Percentiles rank a stretch among this genome's conserved stretches.
Conservation (phyloP, 352 stramenopile genomes). For the Phytopythium helicoides region DNA sequence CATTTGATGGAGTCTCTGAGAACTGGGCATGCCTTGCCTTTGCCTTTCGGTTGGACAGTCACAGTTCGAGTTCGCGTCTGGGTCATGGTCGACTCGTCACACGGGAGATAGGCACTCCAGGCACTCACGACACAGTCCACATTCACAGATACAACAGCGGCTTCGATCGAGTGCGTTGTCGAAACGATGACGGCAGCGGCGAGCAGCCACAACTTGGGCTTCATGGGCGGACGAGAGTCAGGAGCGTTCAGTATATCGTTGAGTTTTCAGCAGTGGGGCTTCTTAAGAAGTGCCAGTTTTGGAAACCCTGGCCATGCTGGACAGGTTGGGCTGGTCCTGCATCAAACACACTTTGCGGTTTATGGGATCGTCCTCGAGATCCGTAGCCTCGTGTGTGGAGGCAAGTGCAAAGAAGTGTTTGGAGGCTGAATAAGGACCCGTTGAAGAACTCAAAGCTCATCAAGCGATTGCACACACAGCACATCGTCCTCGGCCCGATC, state of each 20-base stretch:
- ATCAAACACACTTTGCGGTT: too few species aligned
- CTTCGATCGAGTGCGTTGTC: background rate
- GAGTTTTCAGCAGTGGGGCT: too few species aligned
- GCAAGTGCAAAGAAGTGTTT: too few species aligned
- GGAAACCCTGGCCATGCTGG: too few species aligned
- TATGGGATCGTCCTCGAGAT: too few species aligned
- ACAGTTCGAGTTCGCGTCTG: conserved; percentile 29
- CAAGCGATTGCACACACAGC: too few species aligned
- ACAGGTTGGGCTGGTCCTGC: too few species aligned
- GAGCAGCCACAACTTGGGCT: conserved; percentile 3
- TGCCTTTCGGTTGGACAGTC: conserved; percentile 16
- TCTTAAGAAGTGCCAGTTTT: background rate
- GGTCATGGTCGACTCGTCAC: conserved; percentile 39
- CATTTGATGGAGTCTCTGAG: conserved; percentile 39
- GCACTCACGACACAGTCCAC: conserved; percentile 50
- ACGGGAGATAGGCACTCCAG: conserved; percentile 36
- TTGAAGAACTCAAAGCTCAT: too few species aligned
- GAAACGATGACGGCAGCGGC: background rate
- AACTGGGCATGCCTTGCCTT: conserved; percentile 25
- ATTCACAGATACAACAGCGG: conserved; percentile 16
- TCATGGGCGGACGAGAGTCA: background rate
- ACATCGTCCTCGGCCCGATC: too few species aligned
- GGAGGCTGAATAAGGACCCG: too few species aligned
- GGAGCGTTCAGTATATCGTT: background rate
- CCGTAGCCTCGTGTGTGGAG: too few species aligned